These are phyloP conservation scores for Boletus smithii DNA, from an alignment of 1,284 basidiomycete genomes.

Conservation along the genomic window DNA sequence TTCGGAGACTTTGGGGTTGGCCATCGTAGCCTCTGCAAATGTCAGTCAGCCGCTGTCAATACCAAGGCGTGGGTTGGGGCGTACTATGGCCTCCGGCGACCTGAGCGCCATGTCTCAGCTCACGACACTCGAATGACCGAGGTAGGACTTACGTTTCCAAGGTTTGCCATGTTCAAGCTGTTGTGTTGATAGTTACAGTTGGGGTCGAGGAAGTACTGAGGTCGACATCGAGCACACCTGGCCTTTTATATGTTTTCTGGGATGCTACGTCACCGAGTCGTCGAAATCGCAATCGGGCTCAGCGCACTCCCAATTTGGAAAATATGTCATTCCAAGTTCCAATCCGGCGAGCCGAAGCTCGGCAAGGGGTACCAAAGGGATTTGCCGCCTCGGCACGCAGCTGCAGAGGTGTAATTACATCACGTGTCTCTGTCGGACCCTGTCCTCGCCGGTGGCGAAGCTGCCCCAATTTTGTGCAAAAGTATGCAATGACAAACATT, in stretches of 20 bases:
- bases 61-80: not conserved
- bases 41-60: not conserved
- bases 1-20: slow-evolving; percentile 49
- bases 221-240: not conserved
- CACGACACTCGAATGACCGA: not conserved
- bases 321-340: too few relatives aligned
- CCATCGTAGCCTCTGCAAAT: slow-evolving; percentile 35
- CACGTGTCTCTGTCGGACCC: too few relatives aligned
- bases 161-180: slow-evolving; percentile 15
- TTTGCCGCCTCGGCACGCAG: too few relatives aligned
- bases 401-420: too few relatives aligned
- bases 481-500: not conserved
- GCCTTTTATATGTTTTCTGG: slow-evolving; percentile 13
- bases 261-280: slow-evolving; percentile 10
- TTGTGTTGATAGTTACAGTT: not conserved
- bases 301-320: too few relatives aligned
- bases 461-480: too few relatives aligned
- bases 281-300: not conserved
- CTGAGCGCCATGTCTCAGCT: slow-evolving; percentile 5
- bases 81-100: slow-evolving; percentile 17
- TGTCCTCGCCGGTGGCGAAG: too few relatives aligned
- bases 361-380: too few relatives aligned
- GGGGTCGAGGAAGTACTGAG: not conserved
- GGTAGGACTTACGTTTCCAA: slow-evolving; percentile 17
- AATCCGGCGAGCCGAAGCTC: too few relatives aligned